Conservation (phyloP, 257 asterid genomes). For the Capsicum pubescens region DNA sequence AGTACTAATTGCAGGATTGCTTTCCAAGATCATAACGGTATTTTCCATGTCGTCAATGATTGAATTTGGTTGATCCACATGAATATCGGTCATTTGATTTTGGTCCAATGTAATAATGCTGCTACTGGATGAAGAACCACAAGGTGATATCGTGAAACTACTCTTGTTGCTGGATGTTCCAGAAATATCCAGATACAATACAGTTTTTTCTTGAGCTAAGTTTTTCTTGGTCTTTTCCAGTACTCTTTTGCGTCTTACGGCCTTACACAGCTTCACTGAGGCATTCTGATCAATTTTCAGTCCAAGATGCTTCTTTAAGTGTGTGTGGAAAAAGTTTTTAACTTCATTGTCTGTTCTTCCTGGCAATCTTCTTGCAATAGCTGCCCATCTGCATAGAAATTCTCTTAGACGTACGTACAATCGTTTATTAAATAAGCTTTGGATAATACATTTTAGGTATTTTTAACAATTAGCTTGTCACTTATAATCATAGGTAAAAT, state of each 20-base stretch:
- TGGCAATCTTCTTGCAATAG: constrained; percentile 16
- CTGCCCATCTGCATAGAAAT: constrained; percentile 18
- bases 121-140: background rate
- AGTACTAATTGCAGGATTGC: background rate
- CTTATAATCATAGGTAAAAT: no score
- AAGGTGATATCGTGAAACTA: background rate
- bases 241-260: background rate
- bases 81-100: background rate
- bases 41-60: background rate
- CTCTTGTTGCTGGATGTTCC: background rate
- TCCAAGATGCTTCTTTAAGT: constrained; percentile 18
- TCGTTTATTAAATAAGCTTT: no score
- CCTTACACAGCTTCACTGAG: background rate
- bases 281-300: background rate
- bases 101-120: background rate
- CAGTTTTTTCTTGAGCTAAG: background rate
- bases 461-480: no score
- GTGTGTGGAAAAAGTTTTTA: constrained; percentile 28
- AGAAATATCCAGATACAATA: background rate
- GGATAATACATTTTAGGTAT: no score
- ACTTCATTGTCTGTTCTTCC: constrained; percentile 30
- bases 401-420: no score
- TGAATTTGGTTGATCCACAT: background rate
- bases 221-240: background rate
- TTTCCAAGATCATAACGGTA: background rate